Percentiles rank a stretch among this genome's conserved stretches.
phyloP scores from a whole-genome alignment of 1,284 basidiomycete species.

The Coniferiporia weirii region DNA sequence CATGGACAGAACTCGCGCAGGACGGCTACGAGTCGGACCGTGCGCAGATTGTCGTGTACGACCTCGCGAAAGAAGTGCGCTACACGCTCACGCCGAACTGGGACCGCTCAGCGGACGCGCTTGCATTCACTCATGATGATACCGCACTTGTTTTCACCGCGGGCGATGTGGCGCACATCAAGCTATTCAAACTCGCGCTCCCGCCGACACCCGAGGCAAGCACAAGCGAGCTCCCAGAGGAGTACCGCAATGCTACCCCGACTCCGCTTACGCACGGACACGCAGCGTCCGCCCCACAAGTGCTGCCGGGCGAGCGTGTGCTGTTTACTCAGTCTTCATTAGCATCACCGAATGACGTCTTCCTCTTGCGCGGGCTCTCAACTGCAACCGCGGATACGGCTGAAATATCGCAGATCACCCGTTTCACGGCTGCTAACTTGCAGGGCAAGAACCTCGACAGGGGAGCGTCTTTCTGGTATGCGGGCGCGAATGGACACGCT shows the following conservation, averaged over 20 bases:
- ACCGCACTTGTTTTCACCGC: constrained; percentile 67
- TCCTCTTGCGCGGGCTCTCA: constrained; percentile 46
- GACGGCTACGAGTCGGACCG: constrained; percentile 88
- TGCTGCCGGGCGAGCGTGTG: constrained; percentile 52
- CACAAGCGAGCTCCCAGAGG: constrained; percentile 42
- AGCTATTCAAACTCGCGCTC: constrained; percentile 65
- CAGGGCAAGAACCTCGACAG: constrained; percentile 48
- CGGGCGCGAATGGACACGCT: constrained; percentile 62
- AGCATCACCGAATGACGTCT: constrained; percentile 70
- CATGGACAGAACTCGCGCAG: constrained; percentile 81
- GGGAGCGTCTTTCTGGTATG: constrained; percentile 83
- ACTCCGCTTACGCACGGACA: constrained; percentile 52
- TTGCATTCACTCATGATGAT: constrained; percentile 72
- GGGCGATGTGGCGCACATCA: constrained; percentile 69
- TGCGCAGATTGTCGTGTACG: constrained; percentile 73
- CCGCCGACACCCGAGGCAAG: constrained; percentile 54
- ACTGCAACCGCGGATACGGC: constrained; percentile 20
- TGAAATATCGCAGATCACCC: constrained; percentile 49
- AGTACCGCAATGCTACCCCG: constrained; percentile 43
- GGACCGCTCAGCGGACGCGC: constrained; percentile 70
- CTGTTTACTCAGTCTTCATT: constrained; percentile 67
- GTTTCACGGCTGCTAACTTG: constrained; percentile 54
- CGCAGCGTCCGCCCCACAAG: constrained; percentile 55
- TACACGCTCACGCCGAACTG: constrained; percentile 73
- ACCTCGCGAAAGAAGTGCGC: constrained; percentile 58